phyloP scores from a whole-genome alignment of 2,329 filamentous ascomycete genomes.

The Nothomitra cinnamomea region DNA sequence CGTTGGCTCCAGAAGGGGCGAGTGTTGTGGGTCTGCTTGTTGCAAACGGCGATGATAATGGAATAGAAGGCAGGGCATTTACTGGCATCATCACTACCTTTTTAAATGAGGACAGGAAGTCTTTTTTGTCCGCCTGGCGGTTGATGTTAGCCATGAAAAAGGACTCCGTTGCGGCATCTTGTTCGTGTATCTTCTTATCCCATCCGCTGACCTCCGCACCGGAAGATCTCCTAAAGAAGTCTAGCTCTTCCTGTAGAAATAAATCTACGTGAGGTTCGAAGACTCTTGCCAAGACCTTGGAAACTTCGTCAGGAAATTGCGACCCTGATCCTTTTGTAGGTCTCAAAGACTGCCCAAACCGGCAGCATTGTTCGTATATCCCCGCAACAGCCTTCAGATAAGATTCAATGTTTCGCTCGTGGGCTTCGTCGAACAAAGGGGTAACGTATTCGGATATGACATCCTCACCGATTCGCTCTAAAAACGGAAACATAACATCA shows the following conservation, averaged over 20 bases:
- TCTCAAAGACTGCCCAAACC: slow-evolving; percentile 55
- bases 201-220: slow-evolving; percentile 64
- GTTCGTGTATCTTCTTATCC: slow-evolving; percentile 83
- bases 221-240: slow-evolving; percentile 62
- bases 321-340: slow-evolving; percentile 45
- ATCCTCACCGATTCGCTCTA: slow-evolving; percentile 71
- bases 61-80: slow-evolving; percentile 62
- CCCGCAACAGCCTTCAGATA: slow-evolving; percentile 80
- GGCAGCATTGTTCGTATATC: slow-evolving; percentile 70
- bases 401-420: slow-evolving; percentile 52
- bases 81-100: slow-evolving; percentile 99
- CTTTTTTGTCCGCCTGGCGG: slow-evolving; percentile 85
- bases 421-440: slow-evolving; percentile 71
- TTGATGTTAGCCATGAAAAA: slow-evolving; percentile 95
- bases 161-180: slow-evolving; percentile 78
- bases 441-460: slow-evolving; percentile 73
- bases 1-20: not conserved
- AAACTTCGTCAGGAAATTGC: slow-evolving; percentile 46
- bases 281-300: slow-evolving; percentile 49
- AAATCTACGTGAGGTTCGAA: slow-evolving; percentile 91
- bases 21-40: slow-evolving; percentile 20
- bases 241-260: slow-evolving; percentile 81
- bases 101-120: slow-evolving; percentile 91
- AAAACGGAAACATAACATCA: slow-evolving; percentile 57
- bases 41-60: slow-evolving; percentile 41